Base-by-base conservation (phyloP, 1,284 basidiomycete genomes). In the Clitocybe nebularis region DNA sequence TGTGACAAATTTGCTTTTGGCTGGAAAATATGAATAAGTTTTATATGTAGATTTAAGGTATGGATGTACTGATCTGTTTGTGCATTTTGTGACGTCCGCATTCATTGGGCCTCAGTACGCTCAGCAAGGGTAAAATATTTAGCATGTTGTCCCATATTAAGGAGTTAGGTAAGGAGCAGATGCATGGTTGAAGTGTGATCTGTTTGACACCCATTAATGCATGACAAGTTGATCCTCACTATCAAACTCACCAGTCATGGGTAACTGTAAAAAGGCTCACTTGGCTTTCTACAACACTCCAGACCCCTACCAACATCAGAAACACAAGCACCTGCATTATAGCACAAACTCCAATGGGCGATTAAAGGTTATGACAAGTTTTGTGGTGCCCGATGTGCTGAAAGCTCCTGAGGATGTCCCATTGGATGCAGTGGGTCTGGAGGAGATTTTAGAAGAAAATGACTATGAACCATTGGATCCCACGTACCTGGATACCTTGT, bases 41-140 rank as follows among this genome's bases (percentile, higher is more conserved):
- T 13, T 21, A 9, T 34, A 6, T 30, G 11, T n/a, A 21, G 14
- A 35, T 35, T 13, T 4, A 13, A 30, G 6, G 29, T n/a, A 35
- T 5, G 8, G 33, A 22, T 1, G 23, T 14, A 37, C 23, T 9
- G 20, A 28, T 6, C 11, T 3, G 17, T 36, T 29, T 4, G 21
- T 7, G 10, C n/a, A 9, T 1, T 10, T 2, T 35, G 19, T 11
- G 29, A n/a, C 1, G n/a, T 30, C 17, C 11, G 9, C 17, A 16
- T 13, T 11, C 2, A 2, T 11, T 30, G 6, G 29, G 10, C 29
- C 29, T 30, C 29, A 11, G 8, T 9, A 13, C n/a, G 11, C 17
- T 30, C 29, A 30, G n/a, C 29, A 30, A 35, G 19, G 16, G 33
- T 35, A 35, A 5, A 10, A 35, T 35, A 22, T 21, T 35, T 35